phyloP scores from a whole-genome alignment of 805 yeast species.

The Dipodascus albidus region DNA sequence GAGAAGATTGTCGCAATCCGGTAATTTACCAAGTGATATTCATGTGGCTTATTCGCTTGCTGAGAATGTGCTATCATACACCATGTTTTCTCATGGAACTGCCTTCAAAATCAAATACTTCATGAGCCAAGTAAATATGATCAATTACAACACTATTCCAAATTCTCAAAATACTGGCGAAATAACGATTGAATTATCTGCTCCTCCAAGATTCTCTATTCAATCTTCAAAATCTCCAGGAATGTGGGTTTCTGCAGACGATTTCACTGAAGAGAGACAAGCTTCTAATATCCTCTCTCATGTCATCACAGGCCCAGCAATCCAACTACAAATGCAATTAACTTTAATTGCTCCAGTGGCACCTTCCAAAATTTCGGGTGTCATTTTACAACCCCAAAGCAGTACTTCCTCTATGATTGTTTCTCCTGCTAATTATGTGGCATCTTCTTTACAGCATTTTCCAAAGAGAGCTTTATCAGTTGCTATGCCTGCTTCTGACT shows the following conservation, averaged over 20 bases:
- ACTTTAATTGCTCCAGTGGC: constrained; percentile 7
- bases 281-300: constrained; percentile 9
- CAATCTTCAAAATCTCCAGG: constrained; percentile 6
- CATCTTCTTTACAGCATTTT: neutral
- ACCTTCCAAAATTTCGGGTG: neutral
- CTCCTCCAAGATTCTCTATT: constrained; percentile 9
- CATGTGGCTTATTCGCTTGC: constrained; percentile 10
- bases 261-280: constrained; percentile 11
- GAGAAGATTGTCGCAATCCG: constrained; percentile 5
- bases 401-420: neutral
- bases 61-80: constrained; percentile 9
- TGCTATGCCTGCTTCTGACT: neutral
- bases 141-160: neutral
- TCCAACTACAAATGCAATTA: constrained; percentile 8
- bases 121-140: constrained; percentile 7
- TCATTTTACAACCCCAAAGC: neutral
- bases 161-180: constrained; percentile 8
- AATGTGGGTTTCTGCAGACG: constrained; percentile 11
- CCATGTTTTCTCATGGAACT: constrained; percentile 7
- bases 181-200: constrained; percentile 7
- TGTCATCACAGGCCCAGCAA: constrained; percentile 10
- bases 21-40: constrained; percentile 6
- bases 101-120: constrained; percentile 9
- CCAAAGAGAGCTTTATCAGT: neutral
- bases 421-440: neutral